phyloP scores from a whole-genome alignment of 2,329 filamentous ascomycete species.

The Botrytis deweyae region DNA sequence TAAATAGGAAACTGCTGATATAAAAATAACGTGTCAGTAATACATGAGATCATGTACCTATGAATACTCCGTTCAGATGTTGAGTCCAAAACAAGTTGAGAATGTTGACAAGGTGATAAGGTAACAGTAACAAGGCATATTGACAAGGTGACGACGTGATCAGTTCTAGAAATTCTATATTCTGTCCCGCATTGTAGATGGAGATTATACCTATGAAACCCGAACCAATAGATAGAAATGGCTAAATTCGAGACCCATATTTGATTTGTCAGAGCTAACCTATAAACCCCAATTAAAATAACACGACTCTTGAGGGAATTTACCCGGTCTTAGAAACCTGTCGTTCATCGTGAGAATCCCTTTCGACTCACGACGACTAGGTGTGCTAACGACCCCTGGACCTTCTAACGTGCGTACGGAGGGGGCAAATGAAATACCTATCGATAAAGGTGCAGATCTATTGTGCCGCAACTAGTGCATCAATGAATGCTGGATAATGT shows the following conservation, averaged over 20 bases:
- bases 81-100: slow-evolving; percentile 6
- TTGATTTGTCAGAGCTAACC: slow-evolving; percentile 8
- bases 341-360: slow-evolving; percentile 2
- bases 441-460: background rate
- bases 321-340: background rate
- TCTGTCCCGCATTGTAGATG: background rate
- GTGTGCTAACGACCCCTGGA: background rate
- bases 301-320: background rate
- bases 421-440: background rate
- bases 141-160: slow-evolving; percentile 1
- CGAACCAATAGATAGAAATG: slow-evolving; percentile 9
- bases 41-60: slow-evolving; percentile 5
- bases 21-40: slow-evolving; percentile 3
- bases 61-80: background rate
- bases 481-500: background rate
- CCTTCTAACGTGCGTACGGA: background rate
- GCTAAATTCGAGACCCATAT: background rate
- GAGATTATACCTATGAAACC: background rate
- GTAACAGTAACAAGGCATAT: slow-evolving; percentile 4
- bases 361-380: slow-evolving; percentile 2
- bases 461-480: slow-evolving; percentile 4
- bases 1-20: slow-evolving; percentile 1
- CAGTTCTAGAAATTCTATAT: slow-evolving; percentile 8
- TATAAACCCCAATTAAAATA: background rate
- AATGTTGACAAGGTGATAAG: background rate